Evolutionary conservation across 1,139 yeast genomes (phyloP).

Genomic region (Blastobotrys arbuscula): DNA sequence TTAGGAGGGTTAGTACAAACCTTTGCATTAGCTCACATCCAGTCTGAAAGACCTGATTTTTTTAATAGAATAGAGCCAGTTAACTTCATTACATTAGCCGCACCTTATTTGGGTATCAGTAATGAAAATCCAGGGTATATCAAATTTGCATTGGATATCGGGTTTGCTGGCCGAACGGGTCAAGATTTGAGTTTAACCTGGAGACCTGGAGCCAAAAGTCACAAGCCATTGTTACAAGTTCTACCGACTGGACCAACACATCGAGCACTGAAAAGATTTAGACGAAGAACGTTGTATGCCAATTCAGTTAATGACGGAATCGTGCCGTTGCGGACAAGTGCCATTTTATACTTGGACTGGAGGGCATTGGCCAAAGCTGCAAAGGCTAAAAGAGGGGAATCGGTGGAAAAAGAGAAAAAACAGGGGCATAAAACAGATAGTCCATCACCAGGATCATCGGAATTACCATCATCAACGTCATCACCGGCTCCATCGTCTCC

Average conservation of each 20-base stretch:
- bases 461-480: too few relatives aligned
- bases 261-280: slow-evolving; percentile 54
- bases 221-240: slow-evolving; percentile 60
- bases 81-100: slow-evolving; percentile 80
- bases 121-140: slow-evolving; percentile 86
- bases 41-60: slow-evolving; percentile 65
- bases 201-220: slow-evolving; percentile 29
- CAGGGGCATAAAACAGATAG: not conserved
- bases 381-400: slow-evolving; percentile 34
- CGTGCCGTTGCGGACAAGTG: slow-evolving; percentile 85
- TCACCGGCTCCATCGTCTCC: too few relatives aligned
- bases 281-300: slow-evolving; percentile 69
- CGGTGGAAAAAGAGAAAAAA: slow-evolving; percentile 1
- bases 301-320: slow-evolving; percentile 86
- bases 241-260: slow-evolving; percentile 83
- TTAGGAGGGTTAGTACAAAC: slow-evolving; percentile 89
- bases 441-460: not conserved
- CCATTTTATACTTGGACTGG: slow-evolving; percentile 75
- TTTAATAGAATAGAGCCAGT: slow-evolving; percentile 62
- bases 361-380: slow-evolving; percentile 49
- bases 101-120: slow-evolving; percentile 83
- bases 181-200: slow-evolving; percentile 75
- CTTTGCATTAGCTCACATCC: slow-evolving; percentile 81
- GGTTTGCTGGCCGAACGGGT: slow-evolving; percentile 90
- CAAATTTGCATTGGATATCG: slow-evolving; percentile 77